Base-by-base conservation (phyloP, 495 filamentous ascomycete species). In the Clavariopsis aquatica region DNA sequence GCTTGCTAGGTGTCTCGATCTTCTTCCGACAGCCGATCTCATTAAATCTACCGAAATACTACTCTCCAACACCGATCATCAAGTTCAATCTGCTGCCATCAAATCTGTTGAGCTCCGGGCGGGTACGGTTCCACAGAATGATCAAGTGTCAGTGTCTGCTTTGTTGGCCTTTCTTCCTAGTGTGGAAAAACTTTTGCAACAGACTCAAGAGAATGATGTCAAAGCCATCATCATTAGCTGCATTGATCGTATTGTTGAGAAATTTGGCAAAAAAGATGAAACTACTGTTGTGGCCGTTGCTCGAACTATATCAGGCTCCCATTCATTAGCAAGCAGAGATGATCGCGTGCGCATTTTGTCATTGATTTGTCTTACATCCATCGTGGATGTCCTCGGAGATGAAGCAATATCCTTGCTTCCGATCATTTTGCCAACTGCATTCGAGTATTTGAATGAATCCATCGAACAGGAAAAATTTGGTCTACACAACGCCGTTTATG, bases 161-260 rank as follows among this genome's bases (percentile, higher is more conserved):
- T 79, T 95, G 69, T 80, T 96, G 12, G 83, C 85, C 41, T 93
- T 96, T 85, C 49, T 93, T 95, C 86, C 90, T 10, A 86, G 85
- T 65, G 78, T 96, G 60, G 87, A 87, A 2, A 79, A 81, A 20
- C 87, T 95, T 26, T 82, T 98, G 41, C 78, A 87, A 49, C 83
- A 87, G 12, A 87, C 89, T 23, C 78, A 84, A 22, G 83, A 93
- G 69, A 81, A 85, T 43, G 79, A 84, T 36, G 84, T 94, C 70
- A 93, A 91, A 75, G 88, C 88, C 67, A 88, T 87, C 27, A 89
- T 92, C 5, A 82, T 98, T 43, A 82, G 84, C 41, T 98, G 94
- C 70, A 89, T 96, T 52, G 91, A 96, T 76, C 87, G 87, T 69
- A 93, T 98, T 55, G 84, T 89, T 9, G 91, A 95, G 76, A 90